phyloP scores from a whole-genome alignment of 306 rosid genomes.

The Carpinus viminea region DNA sequence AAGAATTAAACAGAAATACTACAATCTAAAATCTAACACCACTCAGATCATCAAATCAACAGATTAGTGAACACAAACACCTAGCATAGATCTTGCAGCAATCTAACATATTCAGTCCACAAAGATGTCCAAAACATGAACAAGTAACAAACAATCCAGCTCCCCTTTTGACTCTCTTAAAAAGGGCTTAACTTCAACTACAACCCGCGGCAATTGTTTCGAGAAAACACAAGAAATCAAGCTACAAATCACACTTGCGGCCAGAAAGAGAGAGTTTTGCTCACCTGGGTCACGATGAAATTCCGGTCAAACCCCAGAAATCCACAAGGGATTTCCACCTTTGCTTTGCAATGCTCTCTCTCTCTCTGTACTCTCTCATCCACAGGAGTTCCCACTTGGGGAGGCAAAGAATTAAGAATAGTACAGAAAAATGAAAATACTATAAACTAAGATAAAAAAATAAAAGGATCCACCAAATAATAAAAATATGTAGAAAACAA shows the following conservation, averaged over 20 bases:
- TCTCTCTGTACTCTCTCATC: not conserved
- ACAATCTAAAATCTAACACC: conserved; percentile 3
- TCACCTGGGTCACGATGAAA: conserved; percentile 42
- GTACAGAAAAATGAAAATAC: not conserved
- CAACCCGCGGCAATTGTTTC: conserved; percentile 11
- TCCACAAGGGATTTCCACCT: conserved; percentile 32
- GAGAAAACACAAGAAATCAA: conserved; percentile 13
- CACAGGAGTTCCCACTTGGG: conserved; percentile 28
- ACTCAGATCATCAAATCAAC: conserved; percentile 5
- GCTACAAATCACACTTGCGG: not conserved
- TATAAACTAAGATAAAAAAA: not conserved
- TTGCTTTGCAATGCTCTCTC: conserved; percentile 21
- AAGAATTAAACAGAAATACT: not conserved
- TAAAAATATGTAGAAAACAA: not conserved
- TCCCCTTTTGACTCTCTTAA: conserved; percentile 1
- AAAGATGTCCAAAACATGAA: not conserved
- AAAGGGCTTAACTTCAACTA: conserved; percentile 6
- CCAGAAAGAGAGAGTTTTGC: not conserved
- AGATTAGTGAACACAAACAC: conserved; percentile 5
- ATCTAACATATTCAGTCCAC: not conserved
- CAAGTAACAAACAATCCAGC: not conserved
- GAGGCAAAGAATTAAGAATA: conserved; percentile 45
- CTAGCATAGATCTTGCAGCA: conserved; percentile 27
- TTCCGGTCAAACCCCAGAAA: conserved; percentile 36
- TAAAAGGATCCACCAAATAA: not conserved